Evolutionary conservation across 306 rosid genomes (phyloP).

Genomic region (Vigna radiata): DNA sequence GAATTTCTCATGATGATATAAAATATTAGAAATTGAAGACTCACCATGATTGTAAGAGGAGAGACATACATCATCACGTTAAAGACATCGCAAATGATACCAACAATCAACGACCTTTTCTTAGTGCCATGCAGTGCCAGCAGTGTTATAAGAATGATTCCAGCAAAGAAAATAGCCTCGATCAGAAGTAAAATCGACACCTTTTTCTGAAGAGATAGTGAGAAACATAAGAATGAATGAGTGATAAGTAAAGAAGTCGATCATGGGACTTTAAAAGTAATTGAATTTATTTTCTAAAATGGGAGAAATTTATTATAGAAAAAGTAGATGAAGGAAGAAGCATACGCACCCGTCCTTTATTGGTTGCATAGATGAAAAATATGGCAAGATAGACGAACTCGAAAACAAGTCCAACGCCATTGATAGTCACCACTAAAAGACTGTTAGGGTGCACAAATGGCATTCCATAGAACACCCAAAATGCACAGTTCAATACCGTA

Average conservation of each 20-base stretch:
- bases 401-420: slow-evolving; percentile 60
- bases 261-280: no score
- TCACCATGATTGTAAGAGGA: slow-evolving; percentile 72
- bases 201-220: no score
- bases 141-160: slow-evolving; percentile 41
- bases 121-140: slow-evolving; percentile 37
- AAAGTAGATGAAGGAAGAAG: no score
- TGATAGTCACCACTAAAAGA: slow-evolving; percentile 59
- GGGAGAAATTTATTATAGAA: no score
- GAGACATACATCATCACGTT: slow-evolving; percentile 68
- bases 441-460: slow-evolving; percentile 80
- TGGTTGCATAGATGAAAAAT: slow-evolving; percentile 47
- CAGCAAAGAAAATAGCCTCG: slow-evolving; percentile 48
- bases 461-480: slow-evolving; percentile 77
- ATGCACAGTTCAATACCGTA: slow-evolving; percentile 68
- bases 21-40: slow-evolving; percentile 6
- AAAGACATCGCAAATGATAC: slow-evolving; percentile 72
- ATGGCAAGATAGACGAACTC: slow-evolving; percentile 64
- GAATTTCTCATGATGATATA: not conserved
- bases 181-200: not conserved
- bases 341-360: slow-evolving; percentile 53
- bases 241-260: no score
- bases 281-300: no score
- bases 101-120: slow-evolving; percentile 60
- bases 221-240: no score